Base-by-base conservation (phyloP, 805 yeast genomes). In the Cephaloascus fragrans region DNA sequence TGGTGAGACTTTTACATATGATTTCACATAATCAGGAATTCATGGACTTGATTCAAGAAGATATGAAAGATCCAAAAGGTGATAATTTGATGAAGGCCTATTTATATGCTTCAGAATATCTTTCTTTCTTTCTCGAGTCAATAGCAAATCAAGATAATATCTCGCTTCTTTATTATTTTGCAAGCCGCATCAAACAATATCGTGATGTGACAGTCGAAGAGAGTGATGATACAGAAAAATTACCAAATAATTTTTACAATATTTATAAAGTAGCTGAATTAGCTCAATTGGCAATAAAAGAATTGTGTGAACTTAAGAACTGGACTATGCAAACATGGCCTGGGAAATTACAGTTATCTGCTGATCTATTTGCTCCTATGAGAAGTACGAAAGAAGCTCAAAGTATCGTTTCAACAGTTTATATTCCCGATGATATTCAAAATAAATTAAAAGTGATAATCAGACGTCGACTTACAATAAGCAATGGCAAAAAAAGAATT, bases 301-400 rank as follows among this genome's bases (percentile, higher is more conserved):
- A 73, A 40, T 59, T 76, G 18, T 73, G 80, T 34, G 79, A 73
- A 18, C 50, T 59, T 18, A 77, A 71, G 48, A 69, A 67, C 35
- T 86, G 95, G 95, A 71, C 72, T 18, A 64, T 83, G 40, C 73
- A 80, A 18, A 77, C 88, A 0, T 88, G 89, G 77, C 94, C 95
- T 0, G 94, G 90, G 1, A 83, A 80, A 48, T 56, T 83, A 15
- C 73, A 75, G 16, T 55, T 87, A 16, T 80, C 90, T 0, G 58
- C 68, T n/a, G 96, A 87, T 51, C 53, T 84, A 6, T 86, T 71
- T 56, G 61, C 67, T n/a, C 75, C 83, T 1, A 75, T 82, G 67
- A 62, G 64, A 6, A 64, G 73, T n/a, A 52, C 73, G 2, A 59
- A 64, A 14, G 81, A 77, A 43, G 81, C 86, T 2, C 82, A 77